Conservation (phyloP, 441 rosid species). For the Euphorbia schlechtendalii region DNA sequence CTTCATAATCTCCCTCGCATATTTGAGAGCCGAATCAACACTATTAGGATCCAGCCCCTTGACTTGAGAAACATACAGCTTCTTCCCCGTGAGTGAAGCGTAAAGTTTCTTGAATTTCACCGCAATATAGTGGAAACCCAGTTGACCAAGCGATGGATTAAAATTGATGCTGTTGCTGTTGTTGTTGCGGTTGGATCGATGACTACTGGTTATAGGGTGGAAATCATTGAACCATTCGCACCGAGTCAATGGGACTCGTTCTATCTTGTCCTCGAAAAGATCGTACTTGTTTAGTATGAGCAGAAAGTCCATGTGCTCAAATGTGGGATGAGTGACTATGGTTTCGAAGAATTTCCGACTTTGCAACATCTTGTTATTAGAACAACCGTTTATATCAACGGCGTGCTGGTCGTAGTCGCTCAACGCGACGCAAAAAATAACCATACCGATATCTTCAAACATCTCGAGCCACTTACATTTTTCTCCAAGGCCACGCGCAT, state of each 20-base stretch:
- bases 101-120: constrained; percentile 86
- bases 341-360: constrained; percentile 79
- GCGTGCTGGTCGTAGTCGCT: constrained; percentile 73
- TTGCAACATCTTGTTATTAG: constrained; percentile 66
- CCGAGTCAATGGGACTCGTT: constrained; percentile 48
- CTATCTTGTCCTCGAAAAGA: constrained; percentile 76
- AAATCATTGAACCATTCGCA: constrained; percentile 96
- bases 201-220: constrained; percentile 63
- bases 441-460: constrained; percentile 95
- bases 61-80: constrained; percentile 58
- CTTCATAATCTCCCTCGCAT: constrained; percentile 85
- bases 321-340: constrained; percentile 75
- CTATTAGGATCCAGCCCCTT: constrained; percentile 71
- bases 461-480: constrained; percentile 96
- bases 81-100: constrained; percentile 65
- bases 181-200: constrained; percentile 37
- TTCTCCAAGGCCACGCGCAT: constrained; percentile 79
- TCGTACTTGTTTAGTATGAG: constrained; percentile 80
- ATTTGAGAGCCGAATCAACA: constrained; percentile 62
- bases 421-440: constrained; percentile 70
- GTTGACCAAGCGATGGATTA: constrained; percentile 73
- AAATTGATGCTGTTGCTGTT: constrained; percentile 51
- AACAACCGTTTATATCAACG: constrained; percentile 41
- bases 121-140: constrained; percentile 73
- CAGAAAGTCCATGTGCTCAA: constrained; percentile 87